phyloP scores from a whole-genome alignment of 2,329 filamentous ascomycete species.

The Diaporthe vaccinii region DNA sequence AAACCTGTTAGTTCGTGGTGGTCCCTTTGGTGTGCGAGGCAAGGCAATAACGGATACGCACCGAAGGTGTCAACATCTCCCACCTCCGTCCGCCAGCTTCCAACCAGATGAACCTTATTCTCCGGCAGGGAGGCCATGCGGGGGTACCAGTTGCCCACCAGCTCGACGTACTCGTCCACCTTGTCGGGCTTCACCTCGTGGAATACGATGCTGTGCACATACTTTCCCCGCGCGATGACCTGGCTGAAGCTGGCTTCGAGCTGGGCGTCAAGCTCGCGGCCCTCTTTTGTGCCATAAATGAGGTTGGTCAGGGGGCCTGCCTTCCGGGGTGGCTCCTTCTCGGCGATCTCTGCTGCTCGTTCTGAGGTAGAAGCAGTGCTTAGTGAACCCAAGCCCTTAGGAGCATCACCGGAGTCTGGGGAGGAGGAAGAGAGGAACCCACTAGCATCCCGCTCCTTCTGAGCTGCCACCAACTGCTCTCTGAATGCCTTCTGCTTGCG shows the following conservation, averaged over 20 bases:
- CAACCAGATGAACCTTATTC: constrained; percentile 96
- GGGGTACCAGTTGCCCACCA: constrained; percentile 94
- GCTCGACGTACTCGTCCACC: constrained; percentile 92
- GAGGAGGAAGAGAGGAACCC: constrained; percentile 59
- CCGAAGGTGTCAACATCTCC: constrained; percentile 97
- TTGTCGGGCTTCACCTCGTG: constrained; percentile 96
- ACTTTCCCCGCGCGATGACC: constrained; percentile 94
- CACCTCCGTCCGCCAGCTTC: constrained; percentile 98
- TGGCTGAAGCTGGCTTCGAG: constrained; percentile 96
- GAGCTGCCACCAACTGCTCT: constrained; percentile 80
- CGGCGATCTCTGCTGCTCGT: constrained; percentile 69
- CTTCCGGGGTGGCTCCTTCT: constrained; percentile 73
- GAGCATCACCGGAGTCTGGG: constrained; percentile 59
- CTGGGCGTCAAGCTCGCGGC: constrained; percentile 92
- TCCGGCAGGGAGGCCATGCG: constrained; percentile 85
- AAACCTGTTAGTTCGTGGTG: constrained; percentile 14
- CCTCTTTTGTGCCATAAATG: constrained; percentile 97
- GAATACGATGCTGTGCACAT: constrained; percentile 97
- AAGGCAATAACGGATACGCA: constrained; percentile 57
- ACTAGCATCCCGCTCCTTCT: constrained; percentile 91
- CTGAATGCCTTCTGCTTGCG: constrained; percentile 88
- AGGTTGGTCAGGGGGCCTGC: constrained; percentile 83
- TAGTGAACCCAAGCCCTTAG: constrained; percentile 72
- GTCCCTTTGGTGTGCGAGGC: background rate
- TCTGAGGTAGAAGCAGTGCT: constrained; percentile 60